These are phyloP conservation scores for Penicillium brasilianum DNA, from an alignment of 2,329 filamentous ascomycete species.

Conservation along the genomic window DNA sequence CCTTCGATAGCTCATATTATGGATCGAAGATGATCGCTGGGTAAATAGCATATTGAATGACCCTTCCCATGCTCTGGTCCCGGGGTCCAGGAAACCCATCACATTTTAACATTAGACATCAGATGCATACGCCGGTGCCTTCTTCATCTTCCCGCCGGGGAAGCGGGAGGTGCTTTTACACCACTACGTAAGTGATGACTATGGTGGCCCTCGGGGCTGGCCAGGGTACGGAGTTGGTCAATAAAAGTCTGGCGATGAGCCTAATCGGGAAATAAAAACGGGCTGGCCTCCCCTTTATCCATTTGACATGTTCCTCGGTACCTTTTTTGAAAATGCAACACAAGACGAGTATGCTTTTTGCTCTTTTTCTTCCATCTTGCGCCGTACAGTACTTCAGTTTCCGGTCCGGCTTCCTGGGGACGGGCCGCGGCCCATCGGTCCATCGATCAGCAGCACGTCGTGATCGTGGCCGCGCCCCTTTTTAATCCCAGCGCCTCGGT, in stretches of 20 bases:
- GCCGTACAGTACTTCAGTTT: neutral
- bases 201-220: too few species aligned
- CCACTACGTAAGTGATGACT: too few species aligned
- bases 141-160: constrained; percentile 15
- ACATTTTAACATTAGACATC: neutral
- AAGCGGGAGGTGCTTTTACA: constrained; percentile 13
- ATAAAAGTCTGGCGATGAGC: neutral
- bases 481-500: constrained; percentile 14
- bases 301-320: constrained; percentile 22
- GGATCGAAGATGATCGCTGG: neutral
- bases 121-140: neutral
- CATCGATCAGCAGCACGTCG: constrained; percentile 15
- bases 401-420: constrained; percentile 9
- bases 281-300: neutral
- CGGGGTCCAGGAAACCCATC: constrained; percentile 13
- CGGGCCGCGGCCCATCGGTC: constrained; percentile 17
- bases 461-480: constrained; percentile 11
- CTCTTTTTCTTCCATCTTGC: too few species aligned
- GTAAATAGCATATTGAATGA: neutral
- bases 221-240: neutral
- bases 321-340: constrained; percentile 8
- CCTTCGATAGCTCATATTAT: constrained; percentile 8
- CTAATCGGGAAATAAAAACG: constrained; percentile 5
- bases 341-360: too few species aligned
- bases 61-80: constrained; percentile 3